These are phyloP conservation scores for Eucalyptus marginata DNA, from an alignment of 345 rosid genomes.

Conservation along the genomic window DNA sequence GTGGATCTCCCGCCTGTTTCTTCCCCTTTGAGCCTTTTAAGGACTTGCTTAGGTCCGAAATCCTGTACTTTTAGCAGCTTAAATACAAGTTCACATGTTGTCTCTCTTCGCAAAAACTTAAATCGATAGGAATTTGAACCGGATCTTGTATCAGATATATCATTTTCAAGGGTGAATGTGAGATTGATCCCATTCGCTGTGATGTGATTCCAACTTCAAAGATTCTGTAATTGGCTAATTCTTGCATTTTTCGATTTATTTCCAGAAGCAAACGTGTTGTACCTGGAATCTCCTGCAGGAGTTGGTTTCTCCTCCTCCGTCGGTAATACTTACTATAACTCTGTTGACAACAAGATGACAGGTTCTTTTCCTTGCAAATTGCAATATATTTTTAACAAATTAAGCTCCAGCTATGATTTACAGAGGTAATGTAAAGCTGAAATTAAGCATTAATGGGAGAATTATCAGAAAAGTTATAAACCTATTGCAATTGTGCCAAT, in stretches of 20 bases:
- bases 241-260: background rate
- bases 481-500: too few relatives aligned
- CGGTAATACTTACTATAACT: constrained; percentile 5
- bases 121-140: background rate
- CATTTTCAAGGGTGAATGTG: background rate
- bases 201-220: background rate
- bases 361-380: background rate
- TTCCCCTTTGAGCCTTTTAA: too few relatives aligned
- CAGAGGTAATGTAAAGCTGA: background rate
- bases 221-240: background rate
- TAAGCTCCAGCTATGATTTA: background rate
- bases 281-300: constrained; percentile 35
- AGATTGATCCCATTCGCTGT: background rate
- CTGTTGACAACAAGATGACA: constrained; percentile 7
- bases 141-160: background rate
- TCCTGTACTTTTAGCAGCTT: background rate
- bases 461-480: too few relatives aligned
- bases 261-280: constrained; percentile 39
- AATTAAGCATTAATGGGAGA: background rate
- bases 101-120: background rate
- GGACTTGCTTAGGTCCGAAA: too few relatives aligned
- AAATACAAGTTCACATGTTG: background rate
- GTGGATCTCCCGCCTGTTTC: too few relatives aligned
- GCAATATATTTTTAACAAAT: background rate
- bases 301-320: constrained; percentile 47